Percentiles rank a stretch among this genome's conserved stretches.
These are phyloP conservation scores for Coprinopsis cinerea DNA, from an alignment of 768 basidiomycete genomes.

Conservation along the genomic window DNA sequence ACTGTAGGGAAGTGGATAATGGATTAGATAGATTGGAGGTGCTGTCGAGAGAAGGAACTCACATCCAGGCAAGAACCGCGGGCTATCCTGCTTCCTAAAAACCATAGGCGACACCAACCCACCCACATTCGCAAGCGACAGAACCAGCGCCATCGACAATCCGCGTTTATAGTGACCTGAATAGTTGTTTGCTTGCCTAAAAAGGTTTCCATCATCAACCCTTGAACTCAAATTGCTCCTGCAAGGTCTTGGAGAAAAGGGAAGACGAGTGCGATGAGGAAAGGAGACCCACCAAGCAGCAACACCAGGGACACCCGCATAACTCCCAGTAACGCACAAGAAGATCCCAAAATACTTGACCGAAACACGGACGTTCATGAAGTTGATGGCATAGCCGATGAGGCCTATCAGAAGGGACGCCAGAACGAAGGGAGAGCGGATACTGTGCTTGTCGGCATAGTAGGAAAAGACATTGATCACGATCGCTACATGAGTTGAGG, in stretches of 20 bases:
- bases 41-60: conserved; percentile 20
- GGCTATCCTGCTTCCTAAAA: conserved; percentile 52
- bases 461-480: conserved; percentile 45
- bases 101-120: conserved; percentile 63
- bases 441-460: conserved; percentile 50
- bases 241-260: no score
- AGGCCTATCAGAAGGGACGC: conserved; percentile 43
- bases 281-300: conserved; percentile 47
- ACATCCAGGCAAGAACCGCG: conserved; percentile 62
- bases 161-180: conserved; percentile 67
- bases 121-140: conserved; percentile 60
- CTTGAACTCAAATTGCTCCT: no score
- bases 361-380: conserved; percentile 43
- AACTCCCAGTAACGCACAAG: conserved; percentile 60
- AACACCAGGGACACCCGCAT: conserved; percentile 52
- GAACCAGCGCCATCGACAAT: conserved; percentile 63
- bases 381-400: conserved; percentile 60
- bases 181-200: conserved; percentile 62
- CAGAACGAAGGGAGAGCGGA: conserved; percentile 55
- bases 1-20: conserved; percentile 29
- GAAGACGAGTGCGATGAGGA: no score
- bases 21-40: background rate
- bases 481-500: conserved; percentile 35
- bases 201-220: background rate
- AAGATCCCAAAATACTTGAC: conserved; percentile 73